A percentile compares a stretch with the other conserved stretches of the same genome.
phyloP scores from a whole-genome alignment of 805 yeast species.

The Saccharomycopsis selenospora region DNA sequence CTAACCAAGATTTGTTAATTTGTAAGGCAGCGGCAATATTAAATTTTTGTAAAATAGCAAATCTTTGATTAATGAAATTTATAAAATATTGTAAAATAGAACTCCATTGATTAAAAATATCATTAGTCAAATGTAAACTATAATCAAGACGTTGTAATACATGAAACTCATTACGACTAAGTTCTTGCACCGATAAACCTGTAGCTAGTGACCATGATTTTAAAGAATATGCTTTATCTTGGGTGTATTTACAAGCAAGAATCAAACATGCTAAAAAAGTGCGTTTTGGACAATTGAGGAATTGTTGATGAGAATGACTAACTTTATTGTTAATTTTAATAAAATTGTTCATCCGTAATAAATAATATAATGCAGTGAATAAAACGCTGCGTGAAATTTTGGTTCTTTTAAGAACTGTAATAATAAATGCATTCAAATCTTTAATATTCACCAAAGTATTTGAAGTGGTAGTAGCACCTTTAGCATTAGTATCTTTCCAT shows the following conservation, averaged over 20 bases:
- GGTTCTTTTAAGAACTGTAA: conserved; percentile 42
- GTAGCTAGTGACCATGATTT: conserved; percentile 70
- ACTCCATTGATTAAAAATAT: conserved; percentile 39
- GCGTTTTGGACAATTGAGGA: conserved; percentile 48
- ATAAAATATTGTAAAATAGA: conserved; percentile 24
- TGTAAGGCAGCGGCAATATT: too few species aligned
- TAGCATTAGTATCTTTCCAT: neutral
- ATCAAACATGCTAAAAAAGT: conserved; percentile 62
- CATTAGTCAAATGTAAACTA: conserved; percentile 44
- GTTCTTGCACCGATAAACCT: conserved; percentile 47
- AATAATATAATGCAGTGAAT: conserved; percentile 60
- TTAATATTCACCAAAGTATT: neutral
- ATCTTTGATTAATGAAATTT: neutral
- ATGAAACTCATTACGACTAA: conserved; percentile 45
- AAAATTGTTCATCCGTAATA: conserved; percentile 24
- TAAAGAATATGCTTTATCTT: conserved; percentile 64
- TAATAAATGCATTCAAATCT: conserved; percentile 26
- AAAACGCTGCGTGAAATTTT: conserved; percentile 54
- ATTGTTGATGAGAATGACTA: conserved; percentile 11
- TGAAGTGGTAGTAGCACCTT: neutral
- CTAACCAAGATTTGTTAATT: conserved; percentile 9
- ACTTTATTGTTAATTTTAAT: conserved; percentile 35
- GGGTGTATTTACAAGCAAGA: conserved; percentile 63
- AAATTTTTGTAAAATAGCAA: neutral
- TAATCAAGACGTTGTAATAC: conserved; percentile 51